Evolutionary conservation across 495 filamentous ascomycete genomes (phyloP).

Genomic region (Penicillium riverlandense): DNA sequence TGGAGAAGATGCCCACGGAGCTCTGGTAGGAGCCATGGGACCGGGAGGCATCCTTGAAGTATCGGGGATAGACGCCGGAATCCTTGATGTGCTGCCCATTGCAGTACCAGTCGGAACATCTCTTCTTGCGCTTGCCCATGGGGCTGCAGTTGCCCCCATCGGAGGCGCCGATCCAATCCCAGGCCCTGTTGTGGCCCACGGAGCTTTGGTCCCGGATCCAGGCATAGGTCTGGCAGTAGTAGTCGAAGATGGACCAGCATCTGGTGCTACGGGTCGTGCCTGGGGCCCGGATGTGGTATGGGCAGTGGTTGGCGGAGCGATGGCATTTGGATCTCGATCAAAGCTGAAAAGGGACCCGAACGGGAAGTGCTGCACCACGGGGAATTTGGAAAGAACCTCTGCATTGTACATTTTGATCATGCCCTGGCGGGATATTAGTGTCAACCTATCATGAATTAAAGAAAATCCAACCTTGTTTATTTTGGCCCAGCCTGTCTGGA

Average conservation of each 20-base stretch:
- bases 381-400: constrained; percentile 63
- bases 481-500: constrained; percentile 90
- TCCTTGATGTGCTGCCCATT: constrained; percentile 1
- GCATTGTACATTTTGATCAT: constrained; percentile 72
- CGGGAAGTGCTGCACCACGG: constrained; percentile 63
- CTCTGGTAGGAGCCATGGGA: constrained; percentile 35
- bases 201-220: constrained; percentile 35
- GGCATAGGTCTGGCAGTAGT: constrained; percentile 10
- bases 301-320: constrained; percentile 33
- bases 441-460: not conserved
- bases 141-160: constrained; percentile 32
- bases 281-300: constrained; percentile 54
- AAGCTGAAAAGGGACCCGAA: constrained; percentile 79
- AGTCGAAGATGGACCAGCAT: constrained; percentile 8
- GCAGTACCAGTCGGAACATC: constrained; percentile 4
- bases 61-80: constrained; percentile 13
- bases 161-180: constrained; percentile 9
- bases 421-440: constrained; percentile 30
- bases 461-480: constrained; percentile 73
- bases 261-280: constrained; percentile 22
- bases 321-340: constrained; percentile 64
- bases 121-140: constrained; percentile 30
- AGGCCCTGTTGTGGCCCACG: constrained; percentile 34
- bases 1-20: constrained; percentile 34
- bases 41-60: constrained; percentile 30